Evolutionary conservation across 2,329 filamentous ascomycete species (phyloP), one percentile per base, ranked within the genome.

Genomic region (Paracorniculantispora psalliotae): DNA sequence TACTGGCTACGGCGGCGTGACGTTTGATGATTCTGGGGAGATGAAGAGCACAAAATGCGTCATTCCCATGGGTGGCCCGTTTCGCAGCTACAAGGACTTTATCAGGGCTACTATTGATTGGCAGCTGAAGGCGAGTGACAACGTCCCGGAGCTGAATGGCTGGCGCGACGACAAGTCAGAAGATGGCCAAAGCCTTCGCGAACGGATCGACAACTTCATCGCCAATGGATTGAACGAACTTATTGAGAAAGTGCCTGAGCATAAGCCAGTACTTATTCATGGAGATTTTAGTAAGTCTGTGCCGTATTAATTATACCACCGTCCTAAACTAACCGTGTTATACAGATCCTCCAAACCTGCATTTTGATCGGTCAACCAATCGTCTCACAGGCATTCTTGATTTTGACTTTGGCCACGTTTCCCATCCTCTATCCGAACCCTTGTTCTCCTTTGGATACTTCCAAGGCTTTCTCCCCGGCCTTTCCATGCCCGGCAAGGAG

Each of bases 21-120:
- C 60, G 2, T 60, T 51, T 37, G 57, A 58, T 43, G 56, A 52
- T 8, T 33, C 47, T 15, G 60, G 60, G 4, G 35, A 7, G 4
- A 52, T 62, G 2, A 30, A 15, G 19, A 62, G 43, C 52, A 56
- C 49, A 2, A 44, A 46, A 17, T 47, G 21, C 7, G 33, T 35
- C 19, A 60, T 62, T n/a, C 52, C 52, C n/a, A 53, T 50, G 10
- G 60, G 60, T 25, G 60, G 60, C 19, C 57, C 57, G 15, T 61
- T 61, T 41, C 15, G 35, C 15, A 59, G 44, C 21, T 61, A 54
- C 39, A 12, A n/a, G 21, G 51, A 35, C 7, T 61, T 59, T 23
- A 17, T 61, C n/a, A 48, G 50, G 15, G 60, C 52, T 19, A 60
- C 53, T 46, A 57, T 41, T 44, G 23, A 3, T 9, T 61, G 60